A percentile compares a stretch with the other conserved stretches of the same genome.
Evolutionary conservation across 306 rosid species (phyloP).

Genomic region (Acacia confusa): DNA sequence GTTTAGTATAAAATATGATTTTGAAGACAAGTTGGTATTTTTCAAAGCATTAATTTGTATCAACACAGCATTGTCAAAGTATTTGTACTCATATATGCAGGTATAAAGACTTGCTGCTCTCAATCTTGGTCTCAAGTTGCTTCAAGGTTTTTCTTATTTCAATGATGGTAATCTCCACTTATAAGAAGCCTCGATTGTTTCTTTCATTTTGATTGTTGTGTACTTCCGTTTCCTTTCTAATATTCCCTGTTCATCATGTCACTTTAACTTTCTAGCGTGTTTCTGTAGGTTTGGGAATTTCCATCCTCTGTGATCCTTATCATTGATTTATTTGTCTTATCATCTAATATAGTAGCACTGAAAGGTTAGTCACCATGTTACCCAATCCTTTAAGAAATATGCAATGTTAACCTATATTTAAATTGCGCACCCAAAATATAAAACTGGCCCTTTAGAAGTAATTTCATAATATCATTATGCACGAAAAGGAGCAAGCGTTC

Average conservation of each 20-base stretch:
- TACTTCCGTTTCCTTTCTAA: neutral
- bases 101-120: slow-evolving; percentile 57
- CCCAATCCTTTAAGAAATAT: slow-evolving; percentile 4
- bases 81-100: slow-evolving; percentile 43
- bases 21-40: slow-evolving; percentile 20
- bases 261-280: slow-evolving; percentile 27
- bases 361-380: slow-evolving; percentile 53
- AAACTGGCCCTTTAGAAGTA: neutral
- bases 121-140: slow-evolving; percentile 78
- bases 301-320: slow-evolving; percentile 78
- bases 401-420: neutral
- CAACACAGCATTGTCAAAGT: slow-evolving; percentile 22
- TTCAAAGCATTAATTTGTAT: slow-evolving; percentile 19
- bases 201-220: slow-evolving; percentile 15
- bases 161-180: slow-evolving; percentile 61
- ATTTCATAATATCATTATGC: neutral
- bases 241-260: slow-evolving; percentile 8
- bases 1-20: slow-evolving; percentile 6
- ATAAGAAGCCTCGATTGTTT: slow-evolving; percentile 14
- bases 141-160: slow-evolving; percentile 80
- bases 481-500: slow-evolving; percentile 5
- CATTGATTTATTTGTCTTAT: slow-evolving; percentile 74
- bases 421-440: neutral
- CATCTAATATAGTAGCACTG: slow-evolving; percentile 79
- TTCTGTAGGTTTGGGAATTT: slow-evolving; percentile 86